Conservation (phyloP, 129 eudicot genomes). For the Calendula officinalis region DNA sequence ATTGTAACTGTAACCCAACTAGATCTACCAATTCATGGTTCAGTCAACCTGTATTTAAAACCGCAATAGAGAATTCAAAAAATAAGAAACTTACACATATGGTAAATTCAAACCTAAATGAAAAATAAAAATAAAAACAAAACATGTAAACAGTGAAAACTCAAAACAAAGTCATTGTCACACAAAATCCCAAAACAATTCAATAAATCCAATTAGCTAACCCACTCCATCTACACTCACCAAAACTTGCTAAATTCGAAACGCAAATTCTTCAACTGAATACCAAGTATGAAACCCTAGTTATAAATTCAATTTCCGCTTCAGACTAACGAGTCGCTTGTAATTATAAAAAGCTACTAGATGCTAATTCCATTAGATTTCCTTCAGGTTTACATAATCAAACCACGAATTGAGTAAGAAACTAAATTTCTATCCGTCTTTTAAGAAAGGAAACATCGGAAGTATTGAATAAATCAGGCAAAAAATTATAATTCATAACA, state of each 20-base stretch:
- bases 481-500: constrained; percentile 6
- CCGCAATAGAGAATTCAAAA: background rate
- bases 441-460: constrained; percentile 23
- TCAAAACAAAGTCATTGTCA: constrained; percentile 2
- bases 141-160: constrained; percentile 5
- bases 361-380: constrained; percentile 10
- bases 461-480: background rate
- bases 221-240: background rate
- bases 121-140: background rate
- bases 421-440: constrained; percentile 9
- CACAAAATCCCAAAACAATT: background rate
- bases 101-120: background rate
- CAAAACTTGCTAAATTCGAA: constrained; percentile 6
- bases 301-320: constrained; percentile 14
- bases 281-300: constrained; percentile 25
- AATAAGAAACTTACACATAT: constrained; percentile 8
- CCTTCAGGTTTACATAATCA: constrained; percentile 10
- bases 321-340: constrained; percentile 9
- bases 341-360: constrained; percentile 4
- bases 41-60: constrained; percentile 22
- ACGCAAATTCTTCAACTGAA: constrained; percentile 10
- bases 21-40: constrained; percentile 20
- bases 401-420: background rate
- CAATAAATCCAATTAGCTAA: constrained; percentile 21
- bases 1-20: constrained; percentile 20